A percentile compares a stretch with the other conserved stretches of the same genome.
Conservation (phyloP, 2,329 filamentous ascomycete genomes). For the Monilinia vaccinii-corymbosi region DNA sequence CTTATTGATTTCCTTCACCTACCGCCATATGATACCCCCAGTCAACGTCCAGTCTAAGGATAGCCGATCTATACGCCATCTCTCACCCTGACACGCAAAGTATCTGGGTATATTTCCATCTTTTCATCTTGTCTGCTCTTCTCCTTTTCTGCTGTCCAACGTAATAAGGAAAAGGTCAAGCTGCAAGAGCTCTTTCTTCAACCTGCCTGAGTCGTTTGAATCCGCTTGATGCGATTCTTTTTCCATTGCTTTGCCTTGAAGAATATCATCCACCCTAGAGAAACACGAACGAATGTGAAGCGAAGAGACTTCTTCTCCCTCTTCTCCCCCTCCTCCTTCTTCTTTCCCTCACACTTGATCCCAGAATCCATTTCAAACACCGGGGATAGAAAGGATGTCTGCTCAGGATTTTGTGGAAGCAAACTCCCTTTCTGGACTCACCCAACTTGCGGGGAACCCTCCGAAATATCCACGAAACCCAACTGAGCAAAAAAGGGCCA, state of each 20-base stretch:
- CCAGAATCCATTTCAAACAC: neutral
- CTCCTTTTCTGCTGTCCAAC: no score
- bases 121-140: no score
- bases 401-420: conserved; percentile 53
- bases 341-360: neutral
- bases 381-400: conserved; percentile 11
- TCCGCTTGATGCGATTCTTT: neutral
- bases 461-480: conserved; percentile 77
- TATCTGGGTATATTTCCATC: neutral
- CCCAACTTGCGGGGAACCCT: conserved; percentile 73
- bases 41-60: neutral
- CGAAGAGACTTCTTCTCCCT: neutral
- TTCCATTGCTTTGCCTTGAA: neutral
- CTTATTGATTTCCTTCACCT: neutral
- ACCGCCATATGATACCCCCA: neutral
- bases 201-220: neutral
- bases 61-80: neutral
- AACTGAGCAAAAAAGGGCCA: conserved; percentile 56
- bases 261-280: neutral
- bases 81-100: neutral
- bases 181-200: neutral
- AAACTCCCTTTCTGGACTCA: conserved; percentile 71
- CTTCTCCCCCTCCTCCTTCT: neutral
- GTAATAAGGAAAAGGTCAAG: neutral
- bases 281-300: neutral